Conservation (phyloP, 2,329 filamentous ascomycete species). For the Penicillium sp. region DNA sequence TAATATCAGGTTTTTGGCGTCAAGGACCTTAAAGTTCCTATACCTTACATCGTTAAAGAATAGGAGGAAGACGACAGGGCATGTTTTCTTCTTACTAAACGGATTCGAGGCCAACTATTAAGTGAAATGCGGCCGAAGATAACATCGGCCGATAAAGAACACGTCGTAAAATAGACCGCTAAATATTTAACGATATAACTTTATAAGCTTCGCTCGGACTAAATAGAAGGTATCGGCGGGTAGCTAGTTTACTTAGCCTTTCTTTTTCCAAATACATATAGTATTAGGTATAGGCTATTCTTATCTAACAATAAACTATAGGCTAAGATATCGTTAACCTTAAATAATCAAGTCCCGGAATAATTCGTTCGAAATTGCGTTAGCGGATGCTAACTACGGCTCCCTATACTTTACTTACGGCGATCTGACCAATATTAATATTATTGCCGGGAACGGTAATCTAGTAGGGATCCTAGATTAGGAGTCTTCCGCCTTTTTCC, state of each 20-base stretch:
- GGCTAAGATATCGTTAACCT: slow-evolving; percentile 10
- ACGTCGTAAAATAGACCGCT: slow-evolving; percentile 21
- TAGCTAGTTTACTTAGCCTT: slow-evolving; percentile 15
- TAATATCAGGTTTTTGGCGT: slow-evolving; percentile 13
- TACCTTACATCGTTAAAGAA: slow-evolving; percentile 9
- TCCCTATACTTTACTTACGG: slow-evolving; percentile 39
- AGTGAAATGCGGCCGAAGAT: slow-evolving; percentile 17
- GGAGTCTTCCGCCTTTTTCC: slow-evolving; percentile 39
- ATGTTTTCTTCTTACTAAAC: slow-evolving; percentile 14
- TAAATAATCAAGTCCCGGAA: slow-evolving; percentile 10
- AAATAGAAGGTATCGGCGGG: slow-evolving; percentile 15
- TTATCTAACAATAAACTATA: slow-evolving; percentile 16
- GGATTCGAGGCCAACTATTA: slow-evolving; percentile 18
- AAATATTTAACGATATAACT: slow-evolving; percentile 20
- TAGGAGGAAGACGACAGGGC: slow-evolving; percentile 15
- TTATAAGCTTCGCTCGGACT: slow-evolving; percentile 12
- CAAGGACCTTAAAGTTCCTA: slow-evolving; percentile 18
- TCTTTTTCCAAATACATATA: slow-evolving; percentile 9
- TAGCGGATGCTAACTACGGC: slow-evolving; percentile 17
- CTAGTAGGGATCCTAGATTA: slow-evolving; percentile 40
- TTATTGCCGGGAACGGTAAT: slow-evolving; percentile 39
- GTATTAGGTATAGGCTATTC: slow-evolving; percentile 7
- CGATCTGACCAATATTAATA: slow-evolving; percentile 38
- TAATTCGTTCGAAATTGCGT: slow-evolving; percentile 10
- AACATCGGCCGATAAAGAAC: slow-evolving; percentile 16